Conservation (phyloP, 2,329 filamentous ascomycete genomes). For the Didymella keratinophila region DNA sequence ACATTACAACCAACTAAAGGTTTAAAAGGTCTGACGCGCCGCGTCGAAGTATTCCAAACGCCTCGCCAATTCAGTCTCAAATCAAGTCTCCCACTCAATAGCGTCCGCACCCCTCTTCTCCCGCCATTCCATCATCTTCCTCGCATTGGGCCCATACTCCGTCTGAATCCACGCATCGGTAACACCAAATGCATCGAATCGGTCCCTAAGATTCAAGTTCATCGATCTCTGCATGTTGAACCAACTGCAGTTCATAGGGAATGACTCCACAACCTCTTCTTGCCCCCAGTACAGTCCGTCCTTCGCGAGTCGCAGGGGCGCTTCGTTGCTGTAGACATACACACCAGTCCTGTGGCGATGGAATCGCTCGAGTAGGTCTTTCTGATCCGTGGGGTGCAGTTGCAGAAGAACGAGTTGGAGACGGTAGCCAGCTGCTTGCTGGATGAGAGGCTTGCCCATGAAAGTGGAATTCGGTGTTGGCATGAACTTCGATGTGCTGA, state of each 20-base stretch:
- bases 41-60: background rate
- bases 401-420: conserved; percentile 15
- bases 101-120: conserved; percentile 1
- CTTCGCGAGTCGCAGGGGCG: background rate
- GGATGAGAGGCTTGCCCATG: conserved; percentile 12
- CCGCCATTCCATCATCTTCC: conserved; percentile 15
- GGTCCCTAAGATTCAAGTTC: conserved; percentile 14
- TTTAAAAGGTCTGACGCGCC: background rate
- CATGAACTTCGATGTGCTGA: conserved; percentile 6
- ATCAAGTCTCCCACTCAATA: background rate
- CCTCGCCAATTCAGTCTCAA: background rate
- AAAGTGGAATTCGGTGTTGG: conserved; percentile 9
- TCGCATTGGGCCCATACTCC: conserved; percentile 9
- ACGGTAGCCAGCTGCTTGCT: conserved; percentile 14
- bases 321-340: conserved; percentile 11
- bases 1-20: background rate
- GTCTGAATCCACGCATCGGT: conserved; percentile 21
- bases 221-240: conserved; percentile 21
- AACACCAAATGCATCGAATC: conserved; percentile 15
- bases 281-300: conserved; percentile 8
- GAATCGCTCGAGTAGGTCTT: conserved; percentile 15
- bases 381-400: conserved; percentile 9
- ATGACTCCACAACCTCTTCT: conserved; percentile 1
- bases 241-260: conserved; percentile 15
- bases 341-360: conserved; percentile 16